These are phyloP conservation scores for Fraxinus americana DNA, from an alignment of 257 asterid species.

Conservation along the genomic window DNA sequence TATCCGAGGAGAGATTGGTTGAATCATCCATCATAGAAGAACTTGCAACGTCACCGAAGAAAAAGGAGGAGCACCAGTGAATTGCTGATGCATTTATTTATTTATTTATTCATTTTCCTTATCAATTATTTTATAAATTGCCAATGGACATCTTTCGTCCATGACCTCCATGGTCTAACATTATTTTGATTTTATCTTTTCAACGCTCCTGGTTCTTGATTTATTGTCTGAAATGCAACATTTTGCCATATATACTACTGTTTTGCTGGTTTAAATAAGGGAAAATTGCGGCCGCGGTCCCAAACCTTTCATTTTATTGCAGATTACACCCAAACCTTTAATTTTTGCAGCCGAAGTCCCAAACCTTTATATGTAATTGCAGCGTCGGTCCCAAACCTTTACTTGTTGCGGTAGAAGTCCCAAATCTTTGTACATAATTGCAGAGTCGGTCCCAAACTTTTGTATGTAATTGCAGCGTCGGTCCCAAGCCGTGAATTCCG, in stretches of 20 bases:
- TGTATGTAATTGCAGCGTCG: no score
- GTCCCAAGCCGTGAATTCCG: no score
- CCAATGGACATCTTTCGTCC: neutral
- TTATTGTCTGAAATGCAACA: neutral
- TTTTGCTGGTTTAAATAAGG: neutral
- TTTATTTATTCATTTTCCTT: neutral
- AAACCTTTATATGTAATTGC: no score
- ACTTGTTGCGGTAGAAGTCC: no score
- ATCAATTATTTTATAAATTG: neutral
- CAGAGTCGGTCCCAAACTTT: no score
- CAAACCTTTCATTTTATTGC: no score
- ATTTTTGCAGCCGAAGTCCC: no score
- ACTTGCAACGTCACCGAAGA: constrained; percentile 22
- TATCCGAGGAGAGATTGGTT: constrained; percentile 1
- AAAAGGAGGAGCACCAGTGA: constrained; percentile 25
- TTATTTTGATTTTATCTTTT: neutral
- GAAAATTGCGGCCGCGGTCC: no score
- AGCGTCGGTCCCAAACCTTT: no score
- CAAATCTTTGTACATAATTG: no score
- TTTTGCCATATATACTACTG: neutral
- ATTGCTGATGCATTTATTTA: neutral
- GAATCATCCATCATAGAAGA: constrained; percentile 10
- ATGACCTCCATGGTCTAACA: neutral
- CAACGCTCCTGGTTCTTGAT: neutral
- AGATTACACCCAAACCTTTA: no score